Conservation (phyloP, 2,329 filamentous ascomycete species). For the Cyanodermella asteris region DNA sequence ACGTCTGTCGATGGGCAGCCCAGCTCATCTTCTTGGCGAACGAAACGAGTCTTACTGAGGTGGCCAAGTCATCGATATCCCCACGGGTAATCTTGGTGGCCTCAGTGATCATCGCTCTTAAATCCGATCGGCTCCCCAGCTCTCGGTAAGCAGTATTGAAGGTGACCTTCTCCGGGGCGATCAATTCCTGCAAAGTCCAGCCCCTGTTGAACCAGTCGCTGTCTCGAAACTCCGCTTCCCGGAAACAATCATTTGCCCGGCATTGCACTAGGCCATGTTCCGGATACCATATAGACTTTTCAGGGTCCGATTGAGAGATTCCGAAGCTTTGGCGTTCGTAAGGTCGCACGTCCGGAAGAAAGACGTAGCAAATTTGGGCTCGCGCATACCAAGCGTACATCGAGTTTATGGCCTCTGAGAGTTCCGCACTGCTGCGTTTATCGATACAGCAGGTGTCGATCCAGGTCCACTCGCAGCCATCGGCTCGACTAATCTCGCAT, state of each 20-base stretch:
- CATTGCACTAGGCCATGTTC: too few relatives aligned
- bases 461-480: too few relatives aligned
- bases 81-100: conserved; percentile 1
- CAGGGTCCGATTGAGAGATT: too few relatives aligned
- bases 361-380: too few relatives aligned
- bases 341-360: too few relatives aligned
- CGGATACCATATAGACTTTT: too few relatives aligned
- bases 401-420: too few relatives aligned
- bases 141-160: not conserved
- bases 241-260: too few relatives aligned
- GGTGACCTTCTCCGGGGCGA: conserved; percentile 2
- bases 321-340: too few relatives aligned
- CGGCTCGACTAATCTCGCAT: too few relatives aligned
- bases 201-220: conserved; percentile 4
- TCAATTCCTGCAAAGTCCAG: conserved; percentile 5
- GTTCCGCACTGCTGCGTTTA: not conserved
- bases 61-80: not conserved
- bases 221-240: not conserved
- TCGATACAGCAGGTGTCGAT: too few relatives aligned
- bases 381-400: too few relatives aligned
- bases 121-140: not conserved
- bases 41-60: not conserved
- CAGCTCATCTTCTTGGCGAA: conserved; percentile 6
- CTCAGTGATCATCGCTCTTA: not conserved
- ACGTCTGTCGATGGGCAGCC: not conserved